These are phyloP conservation scores for Puya raimondii DNA, from an alignment of 176 grass and related monocot genomes.

Conservation along the genomic window DNA sequence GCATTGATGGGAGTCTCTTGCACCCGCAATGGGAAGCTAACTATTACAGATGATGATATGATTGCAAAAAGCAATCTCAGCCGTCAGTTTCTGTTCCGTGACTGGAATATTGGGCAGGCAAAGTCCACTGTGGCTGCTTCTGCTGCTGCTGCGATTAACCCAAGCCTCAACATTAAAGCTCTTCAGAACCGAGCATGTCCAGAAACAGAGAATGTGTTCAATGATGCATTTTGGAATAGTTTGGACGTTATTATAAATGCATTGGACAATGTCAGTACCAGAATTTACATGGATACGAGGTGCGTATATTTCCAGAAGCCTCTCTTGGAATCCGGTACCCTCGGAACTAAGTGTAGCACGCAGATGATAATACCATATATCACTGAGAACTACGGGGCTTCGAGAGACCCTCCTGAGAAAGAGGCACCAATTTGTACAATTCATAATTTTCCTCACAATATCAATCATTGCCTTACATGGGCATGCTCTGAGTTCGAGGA, in stretches of 20 bases:
- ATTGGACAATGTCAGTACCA: slow-evolving; percentile 67
- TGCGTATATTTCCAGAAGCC: slow-evolving; percentile 87
- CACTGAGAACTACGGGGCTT: slow-evolving; percentile 81
- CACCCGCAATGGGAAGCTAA: slow-evolving; percentile 46
- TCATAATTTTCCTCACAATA: slow-evolving; percentile 71
- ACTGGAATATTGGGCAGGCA: slow-evolving; percentile 57
- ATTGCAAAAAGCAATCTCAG: slow-evolving; percentile 83
- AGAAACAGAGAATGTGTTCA: slow-evolving; percentile 66
- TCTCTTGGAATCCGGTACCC: slow-evolving; percentile 66
- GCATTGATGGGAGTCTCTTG: slow-evolving; percentile 82
- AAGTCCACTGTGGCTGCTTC: slow-evolving; percentile 57
- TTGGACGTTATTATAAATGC: slow-evolving; percentile 64
- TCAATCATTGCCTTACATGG: slow-evolving; percentile 74
- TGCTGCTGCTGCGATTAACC: slow-evolving; percentile 47
- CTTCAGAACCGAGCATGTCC: slow-evolving; percentile 65
- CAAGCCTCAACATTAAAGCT: slow-evolving; percentile 46
- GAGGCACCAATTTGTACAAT: slow-evolving; percentile 73
- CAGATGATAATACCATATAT: slow-evolving; percentile 76
- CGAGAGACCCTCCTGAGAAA: slow-evolving; percentile 62
- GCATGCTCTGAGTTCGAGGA: slow-evolving; percentile 73
- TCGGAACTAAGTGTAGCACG: slow-evolving; percentile 63
- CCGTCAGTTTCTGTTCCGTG: slow-evolving; percentile 64
- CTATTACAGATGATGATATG: slow-evolving; percentile 74
- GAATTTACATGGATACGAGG: slow-evolving; percentile 69
- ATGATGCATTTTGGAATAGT: slow-evolving; percentile 66